Evolutionary conservation across 2,329 filamentous ascomycete genomes (phyloP), one percentile per base, ranked within the genome.

Genomic region (Fusarium paranaense): DNA sequence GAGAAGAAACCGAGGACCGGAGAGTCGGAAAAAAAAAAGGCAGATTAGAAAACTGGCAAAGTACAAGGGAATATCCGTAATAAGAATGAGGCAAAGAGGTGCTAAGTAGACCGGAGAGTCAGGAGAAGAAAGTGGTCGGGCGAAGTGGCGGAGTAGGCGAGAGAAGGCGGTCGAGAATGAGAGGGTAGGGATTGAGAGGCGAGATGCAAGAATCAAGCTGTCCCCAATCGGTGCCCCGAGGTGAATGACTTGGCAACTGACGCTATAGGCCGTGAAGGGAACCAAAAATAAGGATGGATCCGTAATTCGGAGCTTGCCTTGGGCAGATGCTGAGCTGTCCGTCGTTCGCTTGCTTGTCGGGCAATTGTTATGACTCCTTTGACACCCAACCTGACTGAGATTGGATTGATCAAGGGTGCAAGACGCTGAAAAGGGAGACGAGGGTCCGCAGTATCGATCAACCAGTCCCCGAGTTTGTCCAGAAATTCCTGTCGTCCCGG

Each of bases 101-200:
- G 56, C 58, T 35, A 62, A 72, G 56, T 64, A 63, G 67, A 64
- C 69, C 42, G 56, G 30, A 59, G 27, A 69, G 62, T 45, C 70
- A 60, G 72, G 62, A 74, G 61, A 56, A 73, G 62, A 71, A 66
- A 66, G 58, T 71, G 67, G 58, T 42, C 32, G 45, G 69, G 70
- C 61, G 57, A 71, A 63, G 70, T 75, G 73, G 70, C 66, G 72
- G 72, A 75, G 72, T 75, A 67, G 66, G 64, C 63, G 70, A 75
- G 66, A 75, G 73, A 75, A 75, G 70, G 72, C 72, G 73, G 73
- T 76, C 67, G 73, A 74, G 71, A 70, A 68, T 59, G 37, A 73
- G 68, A 60, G 38, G 67, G 68, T 72, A 74, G 62, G 67, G 69
- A 63, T 75, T 54, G 64, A 61, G 69, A 75, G 62, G 64, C 62